phyloP scores from a whole-genome alignment of 495 filamentous ascomycete genomes.

The Lepidopterella palustris region DNA sequence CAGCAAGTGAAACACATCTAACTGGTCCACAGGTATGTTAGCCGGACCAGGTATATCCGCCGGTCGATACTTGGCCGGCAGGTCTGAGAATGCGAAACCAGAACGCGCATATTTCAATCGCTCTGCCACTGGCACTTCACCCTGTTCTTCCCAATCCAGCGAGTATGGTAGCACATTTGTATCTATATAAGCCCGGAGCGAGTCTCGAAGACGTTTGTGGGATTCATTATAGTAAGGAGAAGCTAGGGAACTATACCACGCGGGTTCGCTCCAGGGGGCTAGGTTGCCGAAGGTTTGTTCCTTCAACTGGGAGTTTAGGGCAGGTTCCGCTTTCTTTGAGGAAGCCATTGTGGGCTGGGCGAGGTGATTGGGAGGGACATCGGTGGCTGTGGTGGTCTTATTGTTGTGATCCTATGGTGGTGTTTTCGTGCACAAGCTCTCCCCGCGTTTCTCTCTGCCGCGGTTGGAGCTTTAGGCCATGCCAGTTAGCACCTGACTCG shows the following conservation, averaged over 20 bases:
- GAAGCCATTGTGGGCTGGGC: slow-evolving; percentile 6
- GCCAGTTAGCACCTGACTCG: background rate
- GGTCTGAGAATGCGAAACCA: slow-evolving; percentile 35
- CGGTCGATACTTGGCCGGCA: slow-evolving; percentile 33
- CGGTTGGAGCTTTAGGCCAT: background rate
- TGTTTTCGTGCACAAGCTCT: background rate
- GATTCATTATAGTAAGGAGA: slow-evolving; percentile 38
- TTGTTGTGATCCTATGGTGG: background rate
- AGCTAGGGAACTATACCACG: slow-evolving; percentile 34
- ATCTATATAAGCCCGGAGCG: slow-evolving; percentile 32
- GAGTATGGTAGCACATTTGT: slow-evolving; percentile 32
- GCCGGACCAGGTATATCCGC: slow-evolving; percentile 30
- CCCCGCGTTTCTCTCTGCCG: background rate
- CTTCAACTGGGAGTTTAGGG: slow-evolving; percentile 6
- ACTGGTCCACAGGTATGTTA: slow-evolving; percentile 31
- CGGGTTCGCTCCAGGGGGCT: slow-evolving; percentile 35
- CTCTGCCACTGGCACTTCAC: slow-evolving; percentile 30
- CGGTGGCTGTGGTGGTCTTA: background rate
- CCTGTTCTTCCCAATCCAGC: slow-evolving; percentile 37
- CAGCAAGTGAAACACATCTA: slow-evolving; percentile 37
- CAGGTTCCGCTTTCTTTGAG: slow-evolving; percentile 6
- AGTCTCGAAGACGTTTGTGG: slow-evolving; percentile 30
- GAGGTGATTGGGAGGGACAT: background rate
- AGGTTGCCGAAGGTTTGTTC: slow-evolving; percentile 31
- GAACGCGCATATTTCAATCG: slow-evolving; percentile 30